phyloP scores from a whole-genome alignment of 495 filamentous ascomycete genomes.

The Cudoniella acicularis region DNA sequence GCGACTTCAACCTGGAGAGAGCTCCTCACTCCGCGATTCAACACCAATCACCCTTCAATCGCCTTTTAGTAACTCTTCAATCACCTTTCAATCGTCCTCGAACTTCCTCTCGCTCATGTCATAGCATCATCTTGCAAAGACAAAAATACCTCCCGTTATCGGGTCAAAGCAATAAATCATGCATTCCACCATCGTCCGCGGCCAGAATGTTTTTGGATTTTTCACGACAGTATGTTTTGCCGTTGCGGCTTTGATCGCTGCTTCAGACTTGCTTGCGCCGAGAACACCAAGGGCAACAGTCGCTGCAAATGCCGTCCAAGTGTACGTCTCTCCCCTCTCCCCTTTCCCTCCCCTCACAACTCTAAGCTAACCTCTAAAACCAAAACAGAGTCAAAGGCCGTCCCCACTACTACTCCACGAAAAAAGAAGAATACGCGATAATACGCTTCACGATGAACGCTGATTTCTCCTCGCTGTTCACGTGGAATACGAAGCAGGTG shows the following conservation, averaged over 20 bases:
- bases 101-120: background rate
- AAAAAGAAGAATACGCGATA: constrained; percentile 91
- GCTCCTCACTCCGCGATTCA: background rate
- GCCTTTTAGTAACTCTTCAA: background rate
- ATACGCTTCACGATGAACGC: constrained; percentile 86
- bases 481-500: constrained; percentile 99
- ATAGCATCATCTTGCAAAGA: background rate
- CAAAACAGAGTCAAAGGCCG: constrained; percentile 79
- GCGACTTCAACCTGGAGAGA: no score
- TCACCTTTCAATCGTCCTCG: no score
- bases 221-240: constrained; percentile 91
- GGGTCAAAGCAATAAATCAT: constrained; percentile 41
- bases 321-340: constrained; percentile 45
- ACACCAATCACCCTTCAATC: background rate
- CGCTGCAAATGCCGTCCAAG: constrained; percentile 73
- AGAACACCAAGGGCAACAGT: constrained; percentile 63
- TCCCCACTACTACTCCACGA: constrained; percentile 88
- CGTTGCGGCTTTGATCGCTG: constrained; percentile 72
- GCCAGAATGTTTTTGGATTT: constrained; percentile 94
- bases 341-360: background rate
- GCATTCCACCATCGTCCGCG: constrained; percentile 80
- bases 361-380: background rate
- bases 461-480: constrained; percentile 88
- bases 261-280: constrained; percentile 69
- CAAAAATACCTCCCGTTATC: background rate